A percentile compares a stretch with the other conserved stretches of the same genome.
Evolutionary conservation across 257 asterid genomes (phyloP).

Genomic region (Ophiorrhiza pumila): DNA sequence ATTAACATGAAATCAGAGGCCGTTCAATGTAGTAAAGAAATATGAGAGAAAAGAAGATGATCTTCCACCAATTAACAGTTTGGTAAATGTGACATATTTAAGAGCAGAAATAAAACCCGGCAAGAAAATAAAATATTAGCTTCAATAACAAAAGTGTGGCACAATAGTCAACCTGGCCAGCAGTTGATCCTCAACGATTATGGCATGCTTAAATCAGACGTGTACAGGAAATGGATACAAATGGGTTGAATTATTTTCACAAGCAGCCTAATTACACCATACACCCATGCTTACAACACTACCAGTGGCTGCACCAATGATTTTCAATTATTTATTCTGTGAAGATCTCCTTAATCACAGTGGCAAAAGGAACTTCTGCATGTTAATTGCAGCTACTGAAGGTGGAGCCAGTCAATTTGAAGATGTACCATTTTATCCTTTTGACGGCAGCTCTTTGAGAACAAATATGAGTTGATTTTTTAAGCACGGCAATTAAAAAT

Average conservation of each 20-base stretch:
- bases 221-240: background rate
- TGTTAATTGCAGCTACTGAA: too few relatives aligned
- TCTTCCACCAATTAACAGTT: background rate
- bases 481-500: background rate
- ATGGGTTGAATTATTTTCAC: background rate
- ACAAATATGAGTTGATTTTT: background rate
- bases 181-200: background rate
- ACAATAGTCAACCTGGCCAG: background rate
- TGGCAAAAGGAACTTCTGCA: background rate
- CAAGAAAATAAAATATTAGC: background rate
- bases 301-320: background rate
- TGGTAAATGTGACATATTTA: background rate
- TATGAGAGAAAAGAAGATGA: background rate
- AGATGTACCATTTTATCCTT: too few relatives aligned
- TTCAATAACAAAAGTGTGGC: background rate
- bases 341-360: background rate
- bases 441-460: background rate
- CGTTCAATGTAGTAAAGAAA: background rate
- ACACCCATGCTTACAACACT: background rate
- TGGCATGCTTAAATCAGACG: background rate
- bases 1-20: conserved; percentile 1
- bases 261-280: background rate
- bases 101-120: background rate
- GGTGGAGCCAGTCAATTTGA: too few relatives aligned
- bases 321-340: background rate